Base-by-base conservation (phyloP, 352 stramenopile genomes). In the Globisporangium uncinulatum region DNA sequence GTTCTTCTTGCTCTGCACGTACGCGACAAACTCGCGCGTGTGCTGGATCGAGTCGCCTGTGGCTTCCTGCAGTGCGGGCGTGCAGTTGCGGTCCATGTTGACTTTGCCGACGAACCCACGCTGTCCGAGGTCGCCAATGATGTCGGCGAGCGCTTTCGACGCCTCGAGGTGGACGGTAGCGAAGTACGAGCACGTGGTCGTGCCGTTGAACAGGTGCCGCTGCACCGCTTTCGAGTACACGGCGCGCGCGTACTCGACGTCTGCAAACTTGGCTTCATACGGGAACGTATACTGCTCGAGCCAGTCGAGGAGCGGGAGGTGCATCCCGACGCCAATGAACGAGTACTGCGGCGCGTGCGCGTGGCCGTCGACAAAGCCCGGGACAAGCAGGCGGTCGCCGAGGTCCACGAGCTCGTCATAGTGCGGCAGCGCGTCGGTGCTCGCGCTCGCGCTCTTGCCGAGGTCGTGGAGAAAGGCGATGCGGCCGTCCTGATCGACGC, bases 111-210 rank as follows among this genome's bases (percentile, higher is more conserved):
- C 71, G 69, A 89, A 92, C 0, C 83, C 94, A 19, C 95, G 80
- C 66, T 98, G 93, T 2, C 93, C 93, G 6, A 78, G 56, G n/a
- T 81, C 62, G 19, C 85, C 59, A 45, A 95, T 65, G 10, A 97
- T 74, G 66, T 98, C 89, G 0, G 83, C 71, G 13, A 98, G 83
- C n/a, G 87, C 67, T 67, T 98, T 96, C 63, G 71, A 96, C 13
- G 86, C 78, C 2, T 97, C 81, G 3, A 97, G 51, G 65, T 98
- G 90, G 17, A 98, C 68, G 17, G 88, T 98, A 8, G 76, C 93
- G 67, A 97, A 98, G 74, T 98, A 98, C 37, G 89, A 95, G 51
- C 84, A 96, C 21, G 92, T 98, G 9, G 95, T 98, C 21, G 95
- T 98, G 63, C 95, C 95, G 56, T 81, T 87, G 37, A 70, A 65